Conservation (phyloP, 768 basidiomycete species). For the Rhodotorula toruloides region DNA sequence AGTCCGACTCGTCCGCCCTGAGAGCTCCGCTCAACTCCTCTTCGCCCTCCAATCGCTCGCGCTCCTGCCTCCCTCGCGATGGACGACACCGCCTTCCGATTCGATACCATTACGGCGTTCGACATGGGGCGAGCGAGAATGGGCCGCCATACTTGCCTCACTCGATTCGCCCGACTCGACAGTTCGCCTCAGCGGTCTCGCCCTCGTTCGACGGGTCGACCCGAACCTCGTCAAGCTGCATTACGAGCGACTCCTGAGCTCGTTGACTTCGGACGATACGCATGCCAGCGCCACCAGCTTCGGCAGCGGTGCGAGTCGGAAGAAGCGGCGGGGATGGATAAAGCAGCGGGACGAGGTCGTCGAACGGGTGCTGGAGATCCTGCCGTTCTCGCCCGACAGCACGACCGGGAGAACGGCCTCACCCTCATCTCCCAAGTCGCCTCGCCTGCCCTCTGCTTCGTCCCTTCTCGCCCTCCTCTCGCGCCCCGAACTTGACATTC, state of each 20-base stretch:
- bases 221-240: slow-evolving; percentile 3
- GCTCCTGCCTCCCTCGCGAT: background rate
- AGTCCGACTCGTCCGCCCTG: background rate
- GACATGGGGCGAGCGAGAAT: background rate
- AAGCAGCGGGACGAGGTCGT: background rate
- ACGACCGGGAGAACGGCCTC: no score
- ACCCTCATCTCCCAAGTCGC: background rate
- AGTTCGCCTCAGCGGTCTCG: background rate
- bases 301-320: background rate
- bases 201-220: slow-evolving; percentile 2
- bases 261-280: background rate
- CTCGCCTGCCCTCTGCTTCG: background rate
- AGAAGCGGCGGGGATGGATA: no score
- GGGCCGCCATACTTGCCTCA: background rate
- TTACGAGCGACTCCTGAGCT: background rate
- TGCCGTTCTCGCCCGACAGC: slow-evolving; percentile 6
- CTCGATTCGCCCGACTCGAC: slow-evolving; percentile 4
- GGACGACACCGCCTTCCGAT: background rate
- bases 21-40: background rate
- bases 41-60: slow-evolving; percentile 9
- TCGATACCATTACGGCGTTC: no score
- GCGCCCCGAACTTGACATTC: background rate
- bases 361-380: background rate
- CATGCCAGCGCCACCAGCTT: background rate
- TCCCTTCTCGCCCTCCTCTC: background rate